Conservation (phyloP, 2,329 filamentous ascomycete genomes). For the Sphaerulina vaccinii region DNA sequence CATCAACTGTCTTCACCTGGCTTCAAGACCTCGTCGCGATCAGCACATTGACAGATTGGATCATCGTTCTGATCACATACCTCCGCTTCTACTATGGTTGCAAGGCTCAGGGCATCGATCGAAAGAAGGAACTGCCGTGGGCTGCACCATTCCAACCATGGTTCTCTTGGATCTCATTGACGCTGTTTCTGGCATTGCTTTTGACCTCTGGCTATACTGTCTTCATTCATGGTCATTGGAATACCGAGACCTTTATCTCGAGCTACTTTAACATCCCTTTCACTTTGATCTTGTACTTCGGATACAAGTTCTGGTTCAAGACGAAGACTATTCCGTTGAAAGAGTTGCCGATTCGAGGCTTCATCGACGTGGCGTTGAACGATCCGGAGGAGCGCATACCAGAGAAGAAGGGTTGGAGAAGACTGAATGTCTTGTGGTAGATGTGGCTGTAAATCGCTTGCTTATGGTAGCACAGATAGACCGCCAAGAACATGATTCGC, state of each 20-base stretch:
- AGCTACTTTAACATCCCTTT: conserved; percentile 35
- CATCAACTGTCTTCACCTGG: conserved; percentile 32
- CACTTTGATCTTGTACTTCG: conserved; percentile 31
- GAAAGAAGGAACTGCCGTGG: conserved; percentile 29
- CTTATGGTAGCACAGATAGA: background rate
- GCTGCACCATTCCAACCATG: conserved; percentile 34
- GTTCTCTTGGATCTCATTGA: conserved; percentile 28
- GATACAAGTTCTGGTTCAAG: conserved; percentile 30
- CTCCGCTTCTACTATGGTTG: conserved; percentile 28
- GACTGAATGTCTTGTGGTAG: conserved; percentile 34
- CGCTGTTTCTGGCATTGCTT: conserved; percentile 29
- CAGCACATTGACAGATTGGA: conserved; percentile 30
- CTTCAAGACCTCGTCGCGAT: conserved; percentile 33
- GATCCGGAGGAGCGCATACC: conserved; percentile 28
- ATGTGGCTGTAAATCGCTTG: too few species aligned
- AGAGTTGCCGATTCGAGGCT: conserved; percentile 31
- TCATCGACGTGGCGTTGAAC: conserved; percentile 31
- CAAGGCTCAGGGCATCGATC: conserved; percentile 30
- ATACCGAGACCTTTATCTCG: conserved; percentile 31
- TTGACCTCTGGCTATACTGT: conserved; percentile 34
- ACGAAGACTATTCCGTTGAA: conserved; percentile 30
- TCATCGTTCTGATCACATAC: conserved; percentile 29
- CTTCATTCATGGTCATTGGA: conserved; percentile 32
- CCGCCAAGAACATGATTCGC: too few species aligned
- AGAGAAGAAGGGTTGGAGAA: conserved; percentile 26